A percentile compares a stretch with the other conserved stretches of the same genome.
Evolutionary conservation across 2,329 filamentous ascomycete species (phyloP).

Genomic region (Acephala macrosclerotiorum): DNA sequence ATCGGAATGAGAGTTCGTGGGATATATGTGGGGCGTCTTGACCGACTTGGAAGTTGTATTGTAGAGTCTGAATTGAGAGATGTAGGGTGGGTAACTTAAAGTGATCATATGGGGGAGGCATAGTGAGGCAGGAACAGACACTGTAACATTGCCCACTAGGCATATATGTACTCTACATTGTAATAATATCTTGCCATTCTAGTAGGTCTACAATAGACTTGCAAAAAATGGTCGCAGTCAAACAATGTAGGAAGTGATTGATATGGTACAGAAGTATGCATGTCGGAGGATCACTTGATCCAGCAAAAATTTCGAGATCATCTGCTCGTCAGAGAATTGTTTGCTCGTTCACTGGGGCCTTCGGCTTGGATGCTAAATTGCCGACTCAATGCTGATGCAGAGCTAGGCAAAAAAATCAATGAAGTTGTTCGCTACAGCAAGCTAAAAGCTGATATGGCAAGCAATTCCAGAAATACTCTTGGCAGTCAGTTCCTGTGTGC

Average conservation of each 20-base stretch:
- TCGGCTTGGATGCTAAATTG: background rate
- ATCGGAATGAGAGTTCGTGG: constrained; percentile 35
- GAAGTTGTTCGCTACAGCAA: background rate
- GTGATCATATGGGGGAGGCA: background rate
- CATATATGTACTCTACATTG: background rate
- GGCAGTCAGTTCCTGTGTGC: background rate
- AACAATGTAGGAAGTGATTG: too few species aligned
- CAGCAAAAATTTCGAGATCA: too few species aligned
- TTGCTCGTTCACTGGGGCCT: too few species aligned
- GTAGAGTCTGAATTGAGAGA: too few species aligned
- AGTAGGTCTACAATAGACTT: too few species aligned
- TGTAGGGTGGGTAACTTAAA: background rate
- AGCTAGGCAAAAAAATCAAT: background rate
- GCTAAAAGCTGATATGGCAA: background rate
- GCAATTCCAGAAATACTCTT: background rate
- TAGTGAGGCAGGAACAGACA: background rate
- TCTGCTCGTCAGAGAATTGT: too few species aligned
- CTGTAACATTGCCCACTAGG: background rate
- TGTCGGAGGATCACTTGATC: too few species aligned
- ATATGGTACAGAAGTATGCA: too few species aligned
- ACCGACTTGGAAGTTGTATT: background rate
- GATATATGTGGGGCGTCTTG: constrained; percentile 22
- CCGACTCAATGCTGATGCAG: background rate
- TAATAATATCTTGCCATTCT: too few species aligned
- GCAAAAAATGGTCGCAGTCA: too few species aligned